phyloP scores from a whole-genome alignment of 768 basidiomycete species.

The Phanerodontia chrysosporium region DNA sequence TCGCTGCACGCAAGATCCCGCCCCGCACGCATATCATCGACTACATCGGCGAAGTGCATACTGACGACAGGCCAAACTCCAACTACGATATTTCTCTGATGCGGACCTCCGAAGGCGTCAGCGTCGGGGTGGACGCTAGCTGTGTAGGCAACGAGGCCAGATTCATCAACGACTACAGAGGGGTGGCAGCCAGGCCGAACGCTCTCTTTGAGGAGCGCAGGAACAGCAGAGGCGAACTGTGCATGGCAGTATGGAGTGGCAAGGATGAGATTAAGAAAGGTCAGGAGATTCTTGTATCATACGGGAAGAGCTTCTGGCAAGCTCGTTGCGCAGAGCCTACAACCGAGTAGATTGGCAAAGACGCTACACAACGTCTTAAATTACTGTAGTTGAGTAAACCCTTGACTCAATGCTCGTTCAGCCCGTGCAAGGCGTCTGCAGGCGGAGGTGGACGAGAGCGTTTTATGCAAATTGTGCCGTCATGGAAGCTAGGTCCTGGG shows the following conservation, averaged over 20 bases:
- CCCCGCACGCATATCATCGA: constrained; percentile 67
- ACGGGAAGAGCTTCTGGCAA: constrained; percentile 43
- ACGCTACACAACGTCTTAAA: no score
- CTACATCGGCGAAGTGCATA: constrained; percentile 83
- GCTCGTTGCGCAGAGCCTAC: background rate
- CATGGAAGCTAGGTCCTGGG: no score
- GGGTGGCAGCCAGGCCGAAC: constrained; percentile 65
- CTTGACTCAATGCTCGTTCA: no score
- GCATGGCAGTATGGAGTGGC: constrained; percentile 75
- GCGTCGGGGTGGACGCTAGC: constrained; percentile 75
- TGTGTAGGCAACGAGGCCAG: constrained; percentile 80
- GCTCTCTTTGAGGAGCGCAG: constrained; percentile 61
- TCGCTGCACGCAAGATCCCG: constrained; percentile 68
- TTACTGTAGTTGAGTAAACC: no score
- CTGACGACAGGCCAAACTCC: constrained; percentile 64
- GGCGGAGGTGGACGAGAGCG: no score
- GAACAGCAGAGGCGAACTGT: constrained; percentile 52
- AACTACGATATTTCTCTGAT: constrained; percentile 88
- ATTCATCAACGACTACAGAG: constrained; percentile 90
- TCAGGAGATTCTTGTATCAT: constrained; percentile 82
- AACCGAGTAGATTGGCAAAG: background rate
- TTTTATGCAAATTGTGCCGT: no score
- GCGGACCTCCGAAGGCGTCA: constrained; percentile 50
- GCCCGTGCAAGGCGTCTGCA: no score
- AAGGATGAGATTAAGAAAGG: constrained; percentile 63